Conservation (phyloP, 768 basidiomycete genomes). For the Boletus fagicola region DNA sequence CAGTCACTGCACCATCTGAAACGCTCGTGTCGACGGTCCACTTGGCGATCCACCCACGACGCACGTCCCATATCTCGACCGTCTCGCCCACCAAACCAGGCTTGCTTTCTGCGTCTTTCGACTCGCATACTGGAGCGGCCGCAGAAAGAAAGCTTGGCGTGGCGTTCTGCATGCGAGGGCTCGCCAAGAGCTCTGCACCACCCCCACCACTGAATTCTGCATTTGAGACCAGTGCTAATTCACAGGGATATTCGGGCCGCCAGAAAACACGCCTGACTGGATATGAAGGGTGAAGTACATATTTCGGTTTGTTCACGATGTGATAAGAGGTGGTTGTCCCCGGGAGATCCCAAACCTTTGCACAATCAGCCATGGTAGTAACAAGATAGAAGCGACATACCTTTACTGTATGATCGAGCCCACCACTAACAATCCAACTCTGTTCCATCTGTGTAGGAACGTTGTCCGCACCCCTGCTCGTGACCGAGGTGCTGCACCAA, state of each 20-base stretch:
- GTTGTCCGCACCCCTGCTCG: conserved; percentile 17
- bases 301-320: conserved; percentile 61
- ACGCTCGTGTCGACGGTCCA: conserved; percentile 69
- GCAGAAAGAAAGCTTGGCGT: conserved; percentile 23
- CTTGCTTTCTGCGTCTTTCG: conserved; percentile 18
- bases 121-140: conserved; percentile 8
- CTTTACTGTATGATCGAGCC: conserved; percentile 78
- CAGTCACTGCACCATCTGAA: conserved; percentile 71
- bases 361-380: not conserved
- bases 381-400: conserved; percentile 33
- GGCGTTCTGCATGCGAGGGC: conserved; percentile 27
- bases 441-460: conserved; percentile 21
- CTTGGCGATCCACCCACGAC: conserved; percentile 78
- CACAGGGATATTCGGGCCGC: conserved; percentile 76
- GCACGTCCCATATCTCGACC: conserved; percentile 85
- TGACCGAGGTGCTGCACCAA: conserved; percentile 50
- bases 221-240: conserved; percentile 72
- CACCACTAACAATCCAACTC: conserved; percentile 80
- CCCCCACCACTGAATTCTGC: conserved; percentile 45
- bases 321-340: conserved; percentile 41
- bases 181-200: conserved; percentile 24
- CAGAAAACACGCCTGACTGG: conserved; percentile 73
- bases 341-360: conserved; percentile 69
- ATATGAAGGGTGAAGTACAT: conserved; percentile 71
- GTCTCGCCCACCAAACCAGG: conserved; percentile 44